Base-by-base conservation (phyloP, 202 grass and related monocot genomes). In the Panicum virgatum region DNA sequence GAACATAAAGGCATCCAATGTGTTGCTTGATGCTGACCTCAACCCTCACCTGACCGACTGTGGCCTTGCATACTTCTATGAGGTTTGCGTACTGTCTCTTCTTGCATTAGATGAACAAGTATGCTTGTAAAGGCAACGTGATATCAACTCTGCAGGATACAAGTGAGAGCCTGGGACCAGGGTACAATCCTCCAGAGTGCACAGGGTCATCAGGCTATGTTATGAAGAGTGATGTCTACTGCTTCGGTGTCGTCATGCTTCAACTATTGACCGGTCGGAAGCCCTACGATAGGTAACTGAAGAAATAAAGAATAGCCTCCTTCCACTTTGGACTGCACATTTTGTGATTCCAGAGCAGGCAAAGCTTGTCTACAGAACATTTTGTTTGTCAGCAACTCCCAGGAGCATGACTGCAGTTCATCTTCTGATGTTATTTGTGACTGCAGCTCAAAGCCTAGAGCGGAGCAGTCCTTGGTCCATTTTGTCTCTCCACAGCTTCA, bases 161-260 rank as follows among this genome's bases (percentile, higher is more conserved):
- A n/a, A 85, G 53, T 56, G 81, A 94, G 85, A 99, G 86, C 77
- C 81, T 96, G 57, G 93, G 91, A 42, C 85, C 91, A 59, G 93
- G 93, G 51, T 99, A 92, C 46, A 91, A 80, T 78, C 83, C 93
- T 15, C 91, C 96, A 32, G 93, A 96, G 69, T 92, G 96, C 74
- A 47, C 86, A 57, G 79, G 85, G 48, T 63, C 92, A 81, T 95
- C 92, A 51, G 79, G 69, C 18, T 99, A 99, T 34, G 81, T 66
- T 25, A 85, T 90, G 70, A 99, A 96, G 64, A 99, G 96, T 30
- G 93, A 99, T 66, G 89, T 96, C 45, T 99, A 99, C 81, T 87
- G 96, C 76, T 96, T 92, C 0, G 91, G 93, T 2, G 89, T 99
- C 2, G 72, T 99, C 57, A 92, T 99, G 96, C 87, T 99, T 48